Evolutionary conservation across 345 rosid genomes (phyloP).

Genomic region (Brassica napus): DNA sequence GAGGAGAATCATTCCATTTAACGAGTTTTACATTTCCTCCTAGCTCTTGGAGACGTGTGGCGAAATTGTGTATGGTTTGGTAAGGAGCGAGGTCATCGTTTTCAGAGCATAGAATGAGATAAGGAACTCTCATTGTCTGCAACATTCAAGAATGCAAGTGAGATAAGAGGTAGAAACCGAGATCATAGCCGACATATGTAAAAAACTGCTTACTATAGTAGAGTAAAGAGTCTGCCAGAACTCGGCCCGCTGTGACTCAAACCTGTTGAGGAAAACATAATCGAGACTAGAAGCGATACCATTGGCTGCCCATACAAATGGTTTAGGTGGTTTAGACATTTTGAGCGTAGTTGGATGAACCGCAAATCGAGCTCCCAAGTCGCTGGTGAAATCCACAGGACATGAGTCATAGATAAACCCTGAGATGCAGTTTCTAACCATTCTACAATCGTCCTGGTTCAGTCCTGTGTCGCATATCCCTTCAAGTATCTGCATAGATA

Average conservation of each 20-base stretch:
- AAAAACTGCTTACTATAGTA: conserved; percentile 62
- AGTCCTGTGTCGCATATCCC: conserved; percentile 54
- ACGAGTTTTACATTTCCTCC: conserved; percentile 82
- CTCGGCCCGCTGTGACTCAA: conserved; percentile 88
- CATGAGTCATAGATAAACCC: conserved; percentile 83
- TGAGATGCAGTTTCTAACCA: conserved; percentile 71
- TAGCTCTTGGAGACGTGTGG: conserved; percentile 66
- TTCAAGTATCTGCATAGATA: conserved; percentile 65
- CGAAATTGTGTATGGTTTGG: conserved; percentile 66
- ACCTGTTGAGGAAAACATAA: conserved; percentile 75
- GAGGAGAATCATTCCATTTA: conserved; percentile 80
- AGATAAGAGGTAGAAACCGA: conserved; percentile 14
- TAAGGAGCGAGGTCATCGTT: conserved; percentile 82
- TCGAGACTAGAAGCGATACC: conserved; percentile 76
- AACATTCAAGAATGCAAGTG: conserved; percentile 18
- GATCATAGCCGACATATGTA: not conserved
- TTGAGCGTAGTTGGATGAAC: conserved; percentile 78
- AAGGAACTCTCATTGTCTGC: conserved; percentile 75
- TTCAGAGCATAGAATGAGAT: conserved; percentile 81
- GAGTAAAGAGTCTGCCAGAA: conserved; percentile 95
- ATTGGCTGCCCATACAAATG: conserved; percentile 71
- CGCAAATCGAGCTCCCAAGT: conserved; percentile 65
- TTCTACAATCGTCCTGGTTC: conserved; percentile 66
- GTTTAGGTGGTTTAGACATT: conserved; percentile 70
- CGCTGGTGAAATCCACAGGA: conserved; percentile 90